Conservation (phyloP, 2,329 filamentous ascomycete genomes). For the Elsinoe necatrix region DNA sequence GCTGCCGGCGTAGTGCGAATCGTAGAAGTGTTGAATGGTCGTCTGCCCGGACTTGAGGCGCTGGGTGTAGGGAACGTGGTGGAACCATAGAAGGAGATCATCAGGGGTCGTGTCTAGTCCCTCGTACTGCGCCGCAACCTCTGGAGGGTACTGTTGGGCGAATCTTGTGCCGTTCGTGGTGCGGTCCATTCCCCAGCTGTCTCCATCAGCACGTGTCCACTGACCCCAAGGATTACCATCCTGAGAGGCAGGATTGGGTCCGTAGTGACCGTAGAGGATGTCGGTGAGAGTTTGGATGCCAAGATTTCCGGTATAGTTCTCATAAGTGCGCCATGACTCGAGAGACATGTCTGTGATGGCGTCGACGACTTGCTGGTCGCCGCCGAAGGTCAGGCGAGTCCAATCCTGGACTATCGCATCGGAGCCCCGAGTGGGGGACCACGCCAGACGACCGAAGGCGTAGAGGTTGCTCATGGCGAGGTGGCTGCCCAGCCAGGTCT, state of each 20-base stretch:
- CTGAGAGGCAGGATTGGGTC: slow-evolving; percentile 57
- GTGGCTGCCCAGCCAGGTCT: slow-evolving; percentile 61
- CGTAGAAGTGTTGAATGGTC: slow-evolving; percentile 59
- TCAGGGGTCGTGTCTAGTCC: slow-evolving; percentile 56
- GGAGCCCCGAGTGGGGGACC: slow-evolving; percentile 48
- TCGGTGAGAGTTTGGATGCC: slow-evolving; percentile 62
- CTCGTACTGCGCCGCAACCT: slow-evolving; percentile 52
- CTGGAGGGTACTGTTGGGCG: slow-evolving; percentile 56
- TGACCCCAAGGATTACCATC: slow-evolving; percentile 63
- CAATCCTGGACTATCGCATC: slow-evolving; percentile 52
- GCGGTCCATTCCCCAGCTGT: slow-evolving; percentile 61
- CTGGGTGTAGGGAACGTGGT: slow-evolving; percentile 62
- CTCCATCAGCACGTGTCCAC: slow-evolving; percentile 58
- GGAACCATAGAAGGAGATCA: slow-evolving; percentile 63
- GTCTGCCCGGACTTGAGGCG: slow-evolving; percentile 54
- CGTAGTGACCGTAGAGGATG: slow-evolving; percentile 58
- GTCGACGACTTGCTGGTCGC: slow-evolving; percentile 46
- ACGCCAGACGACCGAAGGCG: slow-evolving; percentile 58
- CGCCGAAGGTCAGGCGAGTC: slow-evolving; percentile 58
- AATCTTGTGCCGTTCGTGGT: slow-evolving; percentile 60
- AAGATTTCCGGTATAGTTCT: slow-evolving; percentile 62
- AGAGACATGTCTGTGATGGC: slow-evolving; percentile 56
- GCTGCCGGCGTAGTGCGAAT: slow-evolving; percentile 53
- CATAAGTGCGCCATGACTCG: slow-evolving; percentile 62
- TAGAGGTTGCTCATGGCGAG: slow-evolving; percentile 65